Base-by-base conservation (phyloP, 176 grass and related monocot genomes). In the Bothriochloa decipiens region DNA sequence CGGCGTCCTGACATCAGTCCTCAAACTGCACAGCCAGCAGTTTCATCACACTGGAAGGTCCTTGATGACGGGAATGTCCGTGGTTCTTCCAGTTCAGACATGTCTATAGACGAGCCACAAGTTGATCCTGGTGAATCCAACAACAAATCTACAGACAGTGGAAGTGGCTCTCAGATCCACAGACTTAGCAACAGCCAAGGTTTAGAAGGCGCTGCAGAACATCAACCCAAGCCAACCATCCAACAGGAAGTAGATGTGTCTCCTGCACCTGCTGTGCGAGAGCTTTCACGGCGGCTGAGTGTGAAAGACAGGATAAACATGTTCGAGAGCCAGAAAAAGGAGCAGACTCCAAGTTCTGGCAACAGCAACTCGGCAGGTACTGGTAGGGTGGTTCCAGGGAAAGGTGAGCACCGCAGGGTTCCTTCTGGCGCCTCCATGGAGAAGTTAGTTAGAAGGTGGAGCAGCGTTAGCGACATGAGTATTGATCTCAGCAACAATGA, bases 281-380 rank as follows among this genome's bases (percentile, higher is more conserved):
- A 52, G 45, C 26, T 64, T 88, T 88, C 82, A 27, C 96, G 96
- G 82, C 83, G 89, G 8, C 81, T 99, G 36, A 99, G 96, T 79
- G 96, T 99, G 81, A 90, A 99, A 88, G 96, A 99, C 68, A 88
- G 96, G 65, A 99, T 99, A 85, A 99, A 40, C 82, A 87, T 99
- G 88, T 99, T 99, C 87, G 96, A 99, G 78, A 91, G 69, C 68
- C 92, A 95, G 71, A 91, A 90, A 73, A 92, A 95, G 81, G 93
- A 96, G 26, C 96, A 92, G 72, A 75, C 93, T 71, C 84, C 90
- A 86, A 98, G 22, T 90, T 94, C 93, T 80, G 77, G 76, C 86
- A 89, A 88, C 86, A 90, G 50, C 64, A 85, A 62, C 61, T 78
- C 84, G 43, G 82, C 53, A 78, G 90, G 36, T 82, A 77, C 86